These are phyloP conservation scores for Calonectria pteridis DNA, from an alignment of 2,329 filamentous ascomycete species.

Conservation along the genomic window DNA sequence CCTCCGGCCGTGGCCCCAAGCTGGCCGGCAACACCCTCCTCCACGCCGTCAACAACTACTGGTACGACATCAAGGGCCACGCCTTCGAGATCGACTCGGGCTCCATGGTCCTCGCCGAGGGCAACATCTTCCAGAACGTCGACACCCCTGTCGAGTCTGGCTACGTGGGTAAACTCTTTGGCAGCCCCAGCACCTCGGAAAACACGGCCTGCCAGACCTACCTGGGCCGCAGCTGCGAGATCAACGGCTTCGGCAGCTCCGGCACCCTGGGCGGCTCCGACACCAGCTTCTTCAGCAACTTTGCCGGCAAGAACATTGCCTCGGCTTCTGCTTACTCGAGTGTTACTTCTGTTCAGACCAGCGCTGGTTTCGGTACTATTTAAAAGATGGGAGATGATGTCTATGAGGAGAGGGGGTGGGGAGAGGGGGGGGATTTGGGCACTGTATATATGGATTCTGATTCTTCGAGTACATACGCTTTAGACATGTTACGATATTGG, in stretches of 20 bases:
- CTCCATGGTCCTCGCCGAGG: constrained; percentile 63
- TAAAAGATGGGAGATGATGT: not conserved
- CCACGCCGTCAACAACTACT: constrained; percentile 73
- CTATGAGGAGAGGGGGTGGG: too few species aligned
- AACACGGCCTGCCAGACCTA: constrained; percentile 55
- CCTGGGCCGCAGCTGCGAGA: constrained; percentile 62
- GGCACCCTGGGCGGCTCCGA: constrained; percentile 54
- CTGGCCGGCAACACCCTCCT: constrained; percentile 65
- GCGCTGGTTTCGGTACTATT: constrained; percentile 50
- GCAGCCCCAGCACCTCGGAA: constrained; percentile 43
- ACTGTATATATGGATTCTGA: constrained; percentile 1
- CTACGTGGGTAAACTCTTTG: constrained; percentile 47
- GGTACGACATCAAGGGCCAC: constrained; percentile 64
- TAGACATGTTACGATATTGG: not conserved
- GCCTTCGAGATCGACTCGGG: constrained; percentile 63
- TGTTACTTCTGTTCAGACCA: constrained; percentile 49
- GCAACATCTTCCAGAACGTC: constrained; percentile 68
- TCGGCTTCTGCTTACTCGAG: constrained; percentile 48
- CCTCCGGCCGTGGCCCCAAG: constrained; percentile 67
- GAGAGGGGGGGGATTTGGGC: not conserved
- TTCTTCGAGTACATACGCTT: constrained; percentile 5
- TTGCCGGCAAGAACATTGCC: constrained; percentile 64
- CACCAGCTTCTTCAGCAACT: constrained; percentile 60
- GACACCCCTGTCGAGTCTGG: constrained; percentile 51
- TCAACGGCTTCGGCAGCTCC: constrained; percentile 59